phyloP scores from a whole-genome alignment of 2,329 filamentous ascomycete genomes.

The Xylaria sp. region DNA sequence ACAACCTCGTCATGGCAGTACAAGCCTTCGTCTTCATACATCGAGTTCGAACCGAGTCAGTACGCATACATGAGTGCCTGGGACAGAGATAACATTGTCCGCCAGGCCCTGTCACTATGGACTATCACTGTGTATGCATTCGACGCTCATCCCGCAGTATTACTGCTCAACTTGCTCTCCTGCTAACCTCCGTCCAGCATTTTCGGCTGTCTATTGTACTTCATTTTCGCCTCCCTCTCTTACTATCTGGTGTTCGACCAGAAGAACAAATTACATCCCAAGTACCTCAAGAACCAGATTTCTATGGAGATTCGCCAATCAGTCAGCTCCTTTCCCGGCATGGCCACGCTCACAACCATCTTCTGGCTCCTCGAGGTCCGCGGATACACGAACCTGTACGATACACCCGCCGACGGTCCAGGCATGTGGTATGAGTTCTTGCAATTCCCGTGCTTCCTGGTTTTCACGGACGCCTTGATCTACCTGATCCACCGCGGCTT shows the following conservation, averaged over 20 bases:
- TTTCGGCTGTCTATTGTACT: conserved; percentile 87
- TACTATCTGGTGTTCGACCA: conserved; percentile 95
- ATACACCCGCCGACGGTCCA: conserved; percentile 78
- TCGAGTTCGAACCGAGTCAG: conserved; percentile 75
- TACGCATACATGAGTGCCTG: conserved; percentile 83
- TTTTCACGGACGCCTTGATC: conserved; percentile 81
- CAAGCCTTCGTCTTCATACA: conserved; percentile 76
- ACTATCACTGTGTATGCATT: conserved; percentile 81
- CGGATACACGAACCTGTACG: conserved; percentile 89
- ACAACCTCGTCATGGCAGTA: conserved; percentile 73
- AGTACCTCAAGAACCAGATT: conserved; percentile 95
- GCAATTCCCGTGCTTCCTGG: conserved; percentile 85
- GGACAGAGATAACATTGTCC: conserved; percentile 79
- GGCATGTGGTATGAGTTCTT: conserved; percentile 80
- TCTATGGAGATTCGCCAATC: conserved; percentile 86
- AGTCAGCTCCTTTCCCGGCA: conserved; percentile 79
- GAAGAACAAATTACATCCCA: conserved; percentile 86
- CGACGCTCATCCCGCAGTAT: conserved; percentile 29
- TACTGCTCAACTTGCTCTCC: neutral
- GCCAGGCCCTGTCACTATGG: conserved; percentile 81
- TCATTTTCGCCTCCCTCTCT: conserved; percentile 82
- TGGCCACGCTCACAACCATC: conserved; percentile 83
- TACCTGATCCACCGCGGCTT: conserved; percentile 83
- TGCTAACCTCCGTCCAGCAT: conserved; percentile 66
- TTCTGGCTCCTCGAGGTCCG: conserved; percentile 86